Evolutionary conservation across 441 rosid species (phyloP), one percentile per base, ranked within the genome.

Genomic region (Capsella rubella): DNA sequence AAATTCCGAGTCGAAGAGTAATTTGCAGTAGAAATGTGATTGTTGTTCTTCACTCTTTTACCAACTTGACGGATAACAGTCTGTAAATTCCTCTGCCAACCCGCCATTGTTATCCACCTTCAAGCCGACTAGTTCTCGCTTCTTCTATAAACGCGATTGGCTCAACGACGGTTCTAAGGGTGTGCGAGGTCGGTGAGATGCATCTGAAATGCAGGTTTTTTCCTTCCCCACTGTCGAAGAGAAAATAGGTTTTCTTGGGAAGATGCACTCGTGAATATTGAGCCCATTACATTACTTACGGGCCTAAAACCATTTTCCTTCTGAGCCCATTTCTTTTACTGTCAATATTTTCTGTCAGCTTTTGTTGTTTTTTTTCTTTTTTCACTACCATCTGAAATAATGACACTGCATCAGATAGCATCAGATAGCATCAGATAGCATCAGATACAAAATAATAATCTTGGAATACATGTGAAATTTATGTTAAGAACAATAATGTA

Each of bases 81-180:
- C 68, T 81, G 93, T 32, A 93, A 78, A 76, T 84, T 80, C 69
- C 87, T 84, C 77, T 83, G 92, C 95, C 95, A 89, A 18, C 85
- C 87, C 79, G 82, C 89, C 98, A 92, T 88, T 59, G 11, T 4
- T 47, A 31, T 16, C 52, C 43, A 21, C 2, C 2, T 21, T 21
- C 25, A 21, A 21, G 25, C 25, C 25, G 25, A 21, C 25, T 21
- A 21, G 0, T 21, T 21, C 32, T 31, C 32, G 21, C 31, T 42
- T 34, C 37, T 2, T 25, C 57, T 50, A 39, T 3, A 40, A 31
- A 75, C 6, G 14, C 47, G 3, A n/a, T 58, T 27, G 6, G 29
- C 55, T 43, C 54, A 8, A 29, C 39, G 4, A 6, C 39, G 57
- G 9, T 27, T 52, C 35, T 52, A 52, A 13, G 15, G 15, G 16